Conservation (phyloP, 2,329 filamentous ascomycete genomes). For the Colletotrichum abscissum region DNA sequence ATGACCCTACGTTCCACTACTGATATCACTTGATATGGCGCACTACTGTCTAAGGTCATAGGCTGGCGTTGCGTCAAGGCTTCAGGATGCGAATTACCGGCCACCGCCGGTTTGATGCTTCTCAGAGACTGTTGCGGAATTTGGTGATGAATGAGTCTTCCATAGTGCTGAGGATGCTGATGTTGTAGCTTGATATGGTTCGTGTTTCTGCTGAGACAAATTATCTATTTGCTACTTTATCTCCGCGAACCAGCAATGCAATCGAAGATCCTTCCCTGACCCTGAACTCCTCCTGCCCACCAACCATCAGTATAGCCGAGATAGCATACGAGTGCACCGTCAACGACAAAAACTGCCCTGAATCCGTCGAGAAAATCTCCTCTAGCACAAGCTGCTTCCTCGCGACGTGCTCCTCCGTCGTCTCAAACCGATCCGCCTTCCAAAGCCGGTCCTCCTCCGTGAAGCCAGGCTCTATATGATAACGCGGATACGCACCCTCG, state of each 20-base stretch:
- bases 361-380: conserved; percentile 56
- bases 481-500: conserved; percentile 59
- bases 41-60: too few species aligned
- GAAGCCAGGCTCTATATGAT: conserved; percentile 64
- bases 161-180: too few species aligned
- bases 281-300: conserved; percentile 54
- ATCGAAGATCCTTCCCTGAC: conserved; percentile 64
- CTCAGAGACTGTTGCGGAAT: too few species aligned
- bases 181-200: too few species aligned
- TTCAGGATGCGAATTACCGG: too few species aligned
- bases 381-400: conserved; percentile 56
- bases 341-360: conserved; percentile 57
- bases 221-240: background rate
- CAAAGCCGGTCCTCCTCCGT: conserved; percentile 66
- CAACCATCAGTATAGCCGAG: conserved; percentile 53
- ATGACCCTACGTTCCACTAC: too few species aligned
- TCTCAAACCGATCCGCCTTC: conserved; percentile 59
- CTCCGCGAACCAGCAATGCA: conserved; percentile 64
- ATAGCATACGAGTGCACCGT: conserved; percentile 63
- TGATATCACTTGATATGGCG: too few species aligned
- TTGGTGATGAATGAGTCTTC: too few species aligned
- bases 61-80: too few species aligned
- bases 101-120: too few species aligned
- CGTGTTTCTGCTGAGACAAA: too few species aligned
- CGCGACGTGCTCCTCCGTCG: conserved; percentile 56